Conservation (phyloP, 345 rosid species). For the Euphorbia peplus region DNA sequence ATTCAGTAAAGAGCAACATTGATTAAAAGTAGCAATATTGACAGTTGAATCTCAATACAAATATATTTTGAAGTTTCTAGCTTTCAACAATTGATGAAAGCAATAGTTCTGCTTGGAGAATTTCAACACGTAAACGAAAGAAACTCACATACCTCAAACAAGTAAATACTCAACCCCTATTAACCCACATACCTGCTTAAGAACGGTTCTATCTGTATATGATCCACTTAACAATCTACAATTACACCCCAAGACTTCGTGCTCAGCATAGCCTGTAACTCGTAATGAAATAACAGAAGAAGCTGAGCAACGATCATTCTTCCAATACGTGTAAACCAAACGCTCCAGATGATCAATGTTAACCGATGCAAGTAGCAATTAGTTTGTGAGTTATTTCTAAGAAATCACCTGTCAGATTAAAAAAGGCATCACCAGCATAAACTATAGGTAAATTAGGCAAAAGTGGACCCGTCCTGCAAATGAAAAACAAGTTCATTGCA, state of each 20-base stretch:
- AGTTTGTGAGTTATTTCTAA: too few species aligned
- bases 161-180: too few species aligned
- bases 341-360: not conserved
- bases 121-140: too few species aligned
- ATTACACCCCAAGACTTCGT: constrained; percentile 79
- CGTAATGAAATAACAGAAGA: constrained; percentile 13
- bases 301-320: constrained; percentile 9
- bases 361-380: not conserved
- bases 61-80: too few species aligned
- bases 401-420: constrained; percentile 69
- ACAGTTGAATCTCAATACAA: too few species aligned
- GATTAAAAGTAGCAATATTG: too few species aligned
- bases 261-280: constrained; percentile 65
- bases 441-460: constrained; percentile 78
- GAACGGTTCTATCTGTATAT: constrained; percentile 59
- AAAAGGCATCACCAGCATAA: constrained; percentile 88
- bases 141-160: too few species aligned
- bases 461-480: constrained; percentile 70
- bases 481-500: constrained; percentile 14
- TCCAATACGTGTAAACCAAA: not conserved
- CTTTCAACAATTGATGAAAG: too few species aligned
- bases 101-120: too few species aligned
- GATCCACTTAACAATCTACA: constrained; percentile 65
- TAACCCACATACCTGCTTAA: constrained; percentile 53
- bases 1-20: too few species aligned